phyloP scores from a whole-genome alignment of 495 filamentous ascomycete genomes.

The Poronia punctata region DNA sequence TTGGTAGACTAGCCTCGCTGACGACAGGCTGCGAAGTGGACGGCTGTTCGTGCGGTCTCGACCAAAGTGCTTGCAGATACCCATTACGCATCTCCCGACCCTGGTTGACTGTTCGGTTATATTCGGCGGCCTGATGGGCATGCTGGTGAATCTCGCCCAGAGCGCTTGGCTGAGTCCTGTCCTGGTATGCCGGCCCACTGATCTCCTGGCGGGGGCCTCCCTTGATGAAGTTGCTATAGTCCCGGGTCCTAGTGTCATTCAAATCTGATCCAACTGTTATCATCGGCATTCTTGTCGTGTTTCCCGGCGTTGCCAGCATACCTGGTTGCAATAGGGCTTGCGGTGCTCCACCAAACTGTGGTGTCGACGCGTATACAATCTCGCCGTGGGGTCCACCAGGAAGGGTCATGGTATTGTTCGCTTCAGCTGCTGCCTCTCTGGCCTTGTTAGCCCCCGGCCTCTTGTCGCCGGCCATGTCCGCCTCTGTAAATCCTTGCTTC shows the following conservation, averaged over 20 bases:
- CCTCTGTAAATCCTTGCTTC: conserved; percentile 98
- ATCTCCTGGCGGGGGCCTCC: conserved; percentile 73
- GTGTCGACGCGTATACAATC: conserved; percentile 76
- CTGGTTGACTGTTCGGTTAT: conserved; percentile 71
- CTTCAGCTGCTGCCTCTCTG: conserved; percentile 68
- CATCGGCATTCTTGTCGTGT: conserved; percentile 70
- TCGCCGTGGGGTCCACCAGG: conserved; percentile 60
- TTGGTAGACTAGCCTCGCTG: conserved; percentile 36
- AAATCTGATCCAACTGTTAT: conserved; percentile 72
- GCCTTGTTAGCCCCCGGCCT: conserved; percentile 85
- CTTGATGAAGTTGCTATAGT: conserved; percentile 77
- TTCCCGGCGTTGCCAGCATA: conserved; percentile 57
- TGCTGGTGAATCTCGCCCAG: conserved; percentile 80
- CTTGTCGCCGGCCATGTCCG: conserved; percentile 94
- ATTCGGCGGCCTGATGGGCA: conserved; percentile 81
- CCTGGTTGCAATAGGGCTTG: conserved; percentile 64
- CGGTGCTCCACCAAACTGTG: conserved; percentile 51
- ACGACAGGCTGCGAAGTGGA: conserved; percentile 44
- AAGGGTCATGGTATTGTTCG: conserved; percentile 39
- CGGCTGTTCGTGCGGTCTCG: conserved; percentile 67
- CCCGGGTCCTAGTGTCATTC: conserved; percentile 69
- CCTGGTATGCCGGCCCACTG: conserved; percentile 80
- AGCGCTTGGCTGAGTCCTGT: conserved; percentile 73
- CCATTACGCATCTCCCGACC: conserved; percentile 68
- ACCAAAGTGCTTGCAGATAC: conserved; percentile 71